Conservation (phyloP, 2,329 filamentous ascomycete species). For the Diplodia scrobiculata region DNA sequence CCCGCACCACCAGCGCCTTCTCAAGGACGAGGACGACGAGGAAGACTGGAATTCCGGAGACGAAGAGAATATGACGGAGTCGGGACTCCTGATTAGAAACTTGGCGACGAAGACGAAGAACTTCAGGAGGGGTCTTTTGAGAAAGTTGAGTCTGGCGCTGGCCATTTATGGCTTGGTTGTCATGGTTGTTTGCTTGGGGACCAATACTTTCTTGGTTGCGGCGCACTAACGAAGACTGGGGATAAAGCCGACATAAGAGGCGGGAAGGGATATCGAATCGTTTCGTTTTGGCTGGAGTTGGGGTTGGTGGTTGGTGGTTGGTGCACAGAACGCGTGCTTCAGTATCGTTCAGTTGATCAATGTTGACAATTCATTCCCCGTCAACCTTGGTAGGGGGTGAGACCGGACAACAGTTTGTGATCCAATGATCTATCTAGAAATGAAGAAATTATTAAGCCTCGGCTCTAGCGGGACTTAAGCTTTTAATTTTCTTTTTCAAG, state of each 20-base stretch:
- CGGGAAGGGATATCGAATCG: neutral
- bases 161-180: constrained; percentile 82
- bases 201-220: constrained; percentile 78
- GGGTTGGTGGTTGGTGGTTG: neutral
- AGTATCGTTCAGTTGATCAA: neutral
- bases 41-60: constrained; percentile 61
- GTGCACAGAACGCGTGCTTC: constrained; percentile 9
- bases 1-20: constrained; percentile 77
- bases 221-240: constrained; percentile 56
- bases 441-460: too few species aligned
- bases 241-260: neutral
- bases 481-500: too few species aligned
- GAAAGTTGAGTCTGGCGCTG: constrained; percentile 72
- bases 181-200: constrained; percentile 83
- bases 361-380: neutral
- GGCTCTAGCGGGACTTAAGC: too few species aligned
- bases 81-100: constrained; percentile 14
- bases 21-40: constrained; percentile 91
- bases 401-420: neutral
- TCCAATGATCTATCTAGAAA: too few species aligned
- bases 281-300: constrained; percentile 4
- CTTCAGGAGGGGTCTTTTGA: constrained; percentile 65
- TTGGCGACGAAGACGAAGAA: constrained; percentile 59
- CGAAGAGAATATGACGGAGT: constrained; percentile 47
- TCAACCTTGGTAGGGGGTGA: neutral